Percentiles rank a stretch among this genome's conserved stretches.
These are phyloP conservation scores for Leishmania martiniquensis DNA, from an alignment of 208 protist genomes.

Conservation along the genomic window DNA sequence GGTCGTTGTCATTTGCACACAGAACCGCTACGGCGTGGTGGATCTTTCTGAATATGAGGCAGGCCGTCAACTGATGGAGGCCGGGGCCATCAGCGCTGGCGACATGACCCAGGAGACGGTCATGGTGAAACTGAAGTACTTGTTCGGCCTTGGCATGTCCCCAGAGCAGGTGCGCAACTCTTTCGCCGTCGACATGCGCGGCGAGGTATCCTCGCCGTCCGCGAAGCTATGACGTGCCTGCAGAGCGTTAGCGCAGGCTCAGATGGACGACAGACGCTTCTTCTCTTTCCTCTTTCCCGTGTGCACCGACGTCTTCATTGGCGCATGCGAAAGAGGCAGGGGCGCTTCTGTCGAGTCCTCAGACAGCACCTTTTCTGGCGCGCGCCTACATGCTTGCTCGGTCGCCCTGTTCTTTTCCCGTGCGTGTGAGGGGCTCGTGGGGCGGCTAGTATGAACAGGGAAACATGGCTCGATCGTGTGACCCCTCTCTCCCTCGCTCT, in stretches of 20 bases:
- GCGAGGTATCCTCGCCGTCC: slow-evolving; percentile 4
- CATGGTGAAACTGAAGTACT: slow-evolving; percentile 91
- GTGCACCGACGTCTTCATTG: background rate
- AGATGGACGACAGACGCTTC: background rate
- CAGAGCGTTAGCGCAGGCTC: background rate
- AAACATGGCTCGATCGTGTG: no score
- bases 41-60: slow-evolving; percentile 81
- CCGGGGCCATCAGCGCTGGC: slow-evolving; percentile 69
- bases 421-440: no score
- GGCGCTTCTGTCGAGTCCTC: background rate
- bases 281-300: background rate
- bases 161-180: slow-evolving; percentile 36
- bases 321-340: background rate
- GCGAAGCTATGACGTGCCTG: background rate
- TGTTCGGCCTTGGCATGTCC: slow-evolving; percentile 67
- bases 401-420: background rate
- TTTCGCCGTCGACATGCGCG: slow-evolving; percentile 32
- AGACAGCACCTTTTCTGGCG: background rate
- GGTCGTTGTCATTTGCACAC: slow-evolving; percentile 90
- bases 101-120: slow-evolving; percentile 95
- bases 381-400: background rate
- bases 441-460: no score
- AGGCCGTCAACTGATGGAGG: slow-evolving; percentile 60
- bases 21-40: slow-evolving; percentile 84
- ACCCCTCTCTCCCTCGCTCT: slow-evolving; percentile 5